A percentile compares a stretch with the other conserved stretches of the same genome.
These are phyloP conservation scores for Aspergillus glaucus DNA, from an alignment of 2,329 filamentous ascomycete species.

Conservation along the genomic window DNA sequence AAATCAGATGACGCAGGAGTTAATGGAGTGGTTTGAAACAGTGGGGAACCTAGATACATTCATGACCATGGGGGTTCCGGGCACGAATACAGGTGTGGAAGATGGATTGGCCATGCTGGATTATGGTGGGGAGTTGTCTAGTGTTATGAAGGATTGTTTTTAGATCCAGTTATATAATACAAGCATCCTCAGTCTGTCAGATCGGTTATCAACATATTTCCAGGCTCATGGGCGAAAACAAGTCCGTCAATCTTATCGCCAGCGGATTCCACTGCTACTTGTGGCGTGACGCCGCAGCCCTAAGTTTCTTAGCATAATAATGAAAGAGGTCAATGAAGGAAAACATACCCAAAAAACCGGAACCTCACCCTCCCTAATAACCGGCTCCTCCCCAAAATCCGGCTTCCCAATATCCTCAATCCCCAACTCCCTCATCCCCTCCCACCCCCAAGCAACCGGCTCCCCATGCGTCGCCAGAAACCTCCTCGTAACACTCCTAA, in stretches of 20 bases:
- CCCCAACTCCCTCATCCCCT: conserved; percentile 47
- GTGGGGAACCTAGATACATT: conserved; percentile 48
- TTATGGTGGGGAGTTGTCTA: conserved; percentile 52
- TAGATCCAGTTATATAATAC: conserved; percentile 3
- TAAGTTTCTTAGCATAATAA: conserved; percentile 44
- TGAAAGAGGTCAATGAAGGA: conserved; percentile 1
- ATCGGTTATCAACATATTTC: conserved; percentile 58
- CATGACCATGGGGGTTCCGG: conserved; percentile 22
- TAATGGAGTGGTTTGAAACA: conserved; percentile 58
- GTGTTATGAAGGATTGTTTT: conserved; percentile 49
- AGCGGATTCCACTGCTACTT: conserved; percentile 56
- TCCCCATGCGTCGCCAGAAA: conserved; percentile 58
- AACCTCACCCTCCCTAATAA: conserved; percentile 32
- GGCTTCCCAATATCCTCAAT: conserved; percentile 48
- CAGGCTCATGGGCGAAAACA: conserved; percentile 57
- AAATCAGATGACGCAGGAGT: conserved; percentile 52
- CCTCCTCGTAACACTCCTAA: conserved; percentile 50
- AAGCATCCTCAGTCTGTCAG: conserved; percentile 36
- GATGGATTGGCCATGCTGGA: conserved; percentile 38
- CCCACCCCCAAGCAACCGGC: conserved; percentile 60
- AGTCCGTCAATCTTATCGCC: conserved; percentile 42
- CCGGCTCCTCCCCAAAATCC: conserved; percentile 52
- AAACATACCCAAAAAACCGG: conserved; percentile 26
- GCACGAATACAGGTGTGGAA: conserved; percentile 16
- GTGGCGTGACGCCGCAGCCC: conserved; percentile 62